phyloP scores from a whole-genome alignment of 169 alveolate species.

The Pseudocohnilembus persalinus region DNA sequence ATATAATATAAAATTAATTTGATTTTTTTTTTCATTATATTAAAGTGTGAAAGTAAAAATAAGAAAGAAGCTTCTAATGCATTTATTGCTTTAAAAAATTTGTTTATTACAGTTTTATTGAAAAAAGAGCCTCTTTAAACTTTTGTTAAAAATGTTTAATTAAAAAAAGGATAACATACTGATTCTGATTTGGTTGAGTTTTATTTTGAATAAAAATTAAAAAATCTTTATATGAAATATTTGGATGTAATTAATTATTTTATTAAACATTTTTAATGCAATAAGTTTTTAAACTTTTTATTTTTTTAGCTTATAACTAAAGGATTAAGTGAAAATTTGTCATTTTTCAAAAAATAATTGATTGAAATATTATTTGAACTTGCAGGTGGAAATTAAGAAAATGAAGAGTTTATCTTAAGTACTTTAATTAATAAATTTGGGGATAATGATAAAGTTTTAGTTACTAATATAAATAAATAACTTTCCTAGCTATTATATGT shows the following conservation, averaged over 20 bases:
- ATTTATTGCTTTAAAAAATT: neutral
- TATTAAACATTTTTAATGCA: neutral
- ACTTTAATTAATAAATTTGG: constrained; percentile 53
- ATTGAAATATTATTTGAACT: neutral
- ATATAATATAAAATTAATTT: no score
- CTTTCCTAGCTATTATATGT: constrained; percentile 26
- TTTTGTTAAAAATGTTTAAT: neutral
- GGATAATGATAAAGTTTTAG: constrained; percentile 43
- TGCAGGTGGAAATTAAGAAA: neutral
- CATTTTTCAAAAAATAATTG: constrained; percentile 15
- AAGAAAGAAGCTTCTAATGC: constrained; percentile 6
- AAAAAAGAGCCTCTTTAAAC: neutral
- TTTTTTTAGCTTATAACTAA: neutral
- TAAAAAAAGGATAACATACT: neutral
- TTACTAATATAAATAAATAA: constrained; percentile 19
- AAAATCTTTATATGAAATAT: neutral
- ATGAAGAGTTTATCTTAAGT: constrained; percentile 14
- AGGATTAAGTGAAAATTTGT: constrained; percentile 3
- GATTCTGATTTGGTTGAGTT: constrained; percentile 9
- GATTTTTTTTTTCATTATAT: no score
- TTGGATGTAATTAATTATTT: neutral
- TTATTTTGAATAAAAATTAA: constrained; percentile 2
- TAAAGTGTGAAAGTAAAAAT: neutral
- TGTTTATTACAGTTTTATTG: neutral
- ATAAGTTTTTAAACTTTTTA: no score